Evolutionary conservation across 805 yeast genomes (phyloP), one percentile per base, ranked within the genome.

Genomic region (Lipomyces orientalis): DNA sequence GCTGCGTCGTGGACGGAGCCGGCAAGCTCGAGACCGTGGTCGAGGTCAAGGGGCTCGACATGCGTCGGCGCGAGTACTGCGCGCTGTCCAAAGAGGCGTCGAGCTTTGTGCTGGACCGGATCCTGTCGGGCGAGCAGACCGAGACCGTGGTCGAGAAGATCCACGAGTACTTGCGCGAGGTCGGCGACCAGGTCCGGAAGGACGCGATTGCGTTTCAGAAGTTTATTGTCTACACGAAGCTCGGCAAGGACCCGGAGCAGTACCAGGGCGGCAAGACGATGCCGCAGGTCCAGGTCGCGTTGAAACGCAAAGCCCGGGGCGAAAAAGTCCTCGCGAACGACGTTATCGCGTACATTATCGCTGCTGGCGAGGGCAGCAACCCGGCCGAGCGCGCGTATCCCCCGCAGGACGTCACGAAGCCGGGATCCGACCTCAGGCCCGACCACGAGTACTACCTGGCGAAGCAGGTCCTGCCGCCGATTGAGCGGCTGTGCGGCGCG

Each of bases 41-140:
- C 70, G 98, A 95, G 78, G 97, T 94, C 56, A 95, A 95, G 78
- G 99, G 99, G 75, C 84, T 95, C 60, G 99, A 95, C 81, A 89
- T 95, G 97, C 88, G 86, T 76, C 93, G 99, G 79, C 91, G 99
- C 83, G 99, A 95, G 79, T 95, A 86, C 78, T 92, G 98, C 81
- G 97, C 93, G 60, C 80, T 95, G 60, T 91, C 98, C 0, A 95
- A 93, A 77, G 97, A 94, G 64, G 86, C 90, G 5, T 92, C 97
- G 0, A 86, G 87, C 7, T 88, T 83, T 77, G 90, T 91, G 5
- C 83, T 95, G 73, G 82, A 89, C 72, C 86, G 89, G 70, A 81
- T 94, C 56, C 81, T 94, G 25, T 85, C 90, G 8, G 92, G 89
- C 70, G 79, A 81, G 34, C 97, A 91, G 70, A 94, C 91, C 73